Conservation (phyloP, 2,329 filamentous ascomycete species). For the Colletotrichum sansevieriae region DNA sequence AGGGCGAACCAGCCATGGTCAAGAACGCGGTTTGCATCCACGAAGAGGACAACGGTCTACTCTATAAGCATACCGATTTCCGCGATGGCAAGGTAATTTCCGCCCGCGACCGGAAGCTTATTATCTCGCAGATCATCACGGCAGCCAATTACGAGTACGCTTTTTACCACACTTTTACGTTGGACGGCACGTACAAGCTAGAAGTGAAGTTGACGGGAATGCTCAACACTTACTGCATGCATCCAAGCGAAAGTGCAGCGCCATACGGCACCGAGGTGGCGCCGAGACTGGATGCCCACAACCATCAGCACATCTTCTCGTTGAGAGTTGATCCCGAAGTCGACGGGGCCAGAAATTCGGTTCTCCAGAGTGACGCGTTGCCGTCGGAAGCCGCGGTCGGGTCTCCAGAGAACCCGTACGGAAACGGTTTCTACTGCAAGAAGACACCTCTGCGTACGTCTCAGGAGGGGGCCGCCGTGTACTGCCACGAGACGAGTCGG, state of each 20-base stretch:
- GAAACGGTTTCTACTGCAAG: slow-evolving; percentile 75
- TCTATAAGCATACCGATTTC: slow-evolving; percentile 84
- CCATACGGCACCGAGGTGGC: slow-evolving; percentile 65
- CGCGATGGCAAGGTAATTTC: slow-evolving; percentile 78
- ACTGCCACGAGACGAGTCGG: slow-evolving; percentile 41
- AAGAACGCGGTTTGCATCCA: slow-evolving; percentile 85
- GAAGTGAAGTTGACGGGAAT: slow-evolving; percentile 68
- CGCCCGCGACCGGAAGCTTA: slow-evolving; percentile 78
- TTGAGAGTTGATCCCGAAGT: slow-evolving; percentile 50
- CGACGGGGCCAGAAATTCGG: slow-evolving; percentile 68
- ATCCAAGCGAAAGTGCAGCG: slow-evolving; percentile 48
- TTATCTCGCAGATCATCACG: slow-evolving; percentile 81
- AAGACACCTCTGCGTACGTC: slow-evolving; percentile 47
- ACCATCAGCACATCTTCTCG: slow-evolving; percentile 70
- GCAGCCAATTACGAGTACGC: slow-evolving; percentile 83
- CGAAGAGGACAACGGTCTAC: slow-evolving; percentile 80
- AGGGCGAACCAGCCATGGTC: slow-evolving; percentile 75
- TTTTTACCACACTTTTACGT: slow-evolving; percentile 55
- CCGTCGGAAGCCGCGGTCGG: slow-evolving; percentile 73
- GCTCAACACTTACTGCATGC: slow-evolving; percentile 58
- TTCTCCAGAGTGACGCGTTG: slow-evolving; percentile 79
- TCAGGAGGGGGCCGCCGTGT: slow-evolving; percentile 44
- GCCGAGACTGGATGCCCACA: slow-evolving; percentile 65
- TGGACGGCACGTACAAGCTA: slow-evolving; percentile 75
- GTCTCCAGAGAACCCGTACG: slow-evolving; percentile 77